Base-by-base conservation (phyloP, 495 filamentous ascomycete species). In the Penicillium canariense region DNA sequence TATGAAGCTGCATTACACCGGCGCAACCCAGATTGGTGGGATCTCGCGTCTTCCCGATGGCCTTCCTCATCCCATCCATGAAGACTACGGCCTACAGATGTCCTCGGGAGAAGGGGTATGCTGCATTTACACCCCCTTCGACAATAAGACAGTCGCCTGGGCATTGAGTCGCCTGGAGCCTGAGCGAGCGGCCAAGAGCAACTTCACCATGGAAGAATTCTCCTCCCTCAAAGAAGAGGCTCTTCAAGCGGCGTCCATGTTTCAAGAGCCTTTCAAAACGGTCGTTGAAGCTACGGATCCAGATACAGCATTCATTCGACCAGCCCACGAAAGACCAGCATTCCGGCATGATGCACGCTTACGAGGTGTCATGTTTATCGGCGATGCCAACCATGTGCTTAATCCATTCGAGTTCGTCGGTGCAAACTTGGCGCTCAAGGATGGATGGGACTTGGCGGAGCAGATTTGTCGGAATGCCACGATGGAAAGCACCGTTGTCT, bases 41-140 rank as follows among this genome's bases (percentile, higher is more conserved):
- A 56, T 51, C 15, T 51, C 54, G 3, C 23, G 17, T 51, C 25
- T 56, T 22, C 40, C 48, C 1, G 25, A 20, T 0, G 48, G 40
- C 23, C 28, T 56, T 6, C 54, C 54, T 5, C 38, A 48, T 11
- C 40, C 54, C 9, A 47, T 56, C 9, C 7, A 56, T 17, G 18
- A 56, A 18, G 40, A 51, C 17, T 56, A 20, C 18, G 22, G 25
- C 3, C 40, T 51, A 0, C 48, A 56, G 36, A 56, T 56, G 54
- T 56, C 54, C 4, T 56, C 54, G 3, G 54, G 54, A 23, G 48
- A 46, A 47, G 54, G 54, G 6, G 54, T 56, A 8, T 56, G 54
- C 4, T 56, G 54, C 15, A 47, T 56, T 40, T 56, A 56, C 18
- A 18, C 46, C 12, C 54, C 48, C 1, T 47, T 56, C 11, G 32